These are phyloP conservation scores for Spergularia azorica DNA, from an alignment of 179 eudicot species.

Conservation along the genomic window DNA sequence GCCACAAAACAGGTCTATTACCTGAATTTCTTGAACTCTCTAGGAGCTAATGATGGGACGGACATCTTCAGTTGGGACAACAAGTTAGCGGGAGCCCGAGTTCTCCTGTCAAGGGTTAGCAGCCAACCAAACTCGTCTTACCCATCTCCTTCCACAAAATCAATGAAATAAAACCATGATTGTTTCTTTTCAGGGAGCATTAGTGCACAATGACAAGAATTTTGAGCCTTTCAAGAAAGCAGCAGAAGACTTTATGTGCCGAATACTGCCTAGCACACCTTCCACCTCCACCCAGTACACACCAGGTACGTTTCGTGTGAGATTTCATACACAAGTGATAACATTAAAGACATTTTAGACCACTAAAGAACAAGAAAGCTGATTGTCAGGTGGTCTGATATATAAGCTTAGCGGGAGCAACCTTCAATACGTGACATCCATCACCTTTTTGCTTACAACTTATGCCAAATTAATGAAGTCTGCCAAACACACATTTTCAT, in stretches of 20 bases:
- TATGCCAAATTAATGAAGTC: constrained; percentile 74
- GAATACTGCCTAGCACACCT: constrained; percentile 76
- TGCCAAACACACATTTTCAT: constrained; percentile 56
- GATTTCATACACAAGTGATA: not conserved
- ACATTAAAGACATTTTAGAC: not conserved
- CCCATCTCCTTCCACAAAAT: not conserved
- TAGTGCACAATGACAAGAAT: constrained; percentile 48
- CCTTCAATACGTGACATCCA: constrained; percentile 90
- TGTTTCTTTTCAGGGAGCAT: constrained; percentile 41
- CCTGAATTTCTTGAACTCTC: constrained; percentile 44
- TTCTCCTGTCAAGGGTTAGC: constrained; percentile 77
- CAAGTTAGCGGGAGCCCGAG: constrained; percentile 81
- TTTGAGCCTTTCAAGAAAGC: constrained; percentile 58
- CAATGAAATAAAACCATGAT: not conserved
- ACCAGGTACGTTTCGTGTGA: constrained; percentile 44
- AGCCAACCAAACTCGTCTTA: not conserved
- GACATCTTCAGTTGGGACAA: constrained; percentile 95
- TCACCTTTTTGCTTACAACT: constrained; percentile 72
- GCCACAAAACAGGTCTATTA: constrained; percentile 66
- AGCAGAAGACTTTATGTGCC: constrained; percentile 83
- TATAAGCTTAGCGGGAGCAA: constrained; percentile 63
- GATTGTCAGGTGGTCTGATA: constrained; percentile 71
- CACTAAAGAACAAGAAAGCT: constrained; percentile 15
- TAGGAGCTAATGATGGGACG: constrained; percentile 68
- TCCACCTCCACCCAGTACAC: constrained; percentile 75